Evolutionary conservation across 768 basidiomycete genomes (phyloP).

Genomic region (Tephrocybe rancida): DNA sequence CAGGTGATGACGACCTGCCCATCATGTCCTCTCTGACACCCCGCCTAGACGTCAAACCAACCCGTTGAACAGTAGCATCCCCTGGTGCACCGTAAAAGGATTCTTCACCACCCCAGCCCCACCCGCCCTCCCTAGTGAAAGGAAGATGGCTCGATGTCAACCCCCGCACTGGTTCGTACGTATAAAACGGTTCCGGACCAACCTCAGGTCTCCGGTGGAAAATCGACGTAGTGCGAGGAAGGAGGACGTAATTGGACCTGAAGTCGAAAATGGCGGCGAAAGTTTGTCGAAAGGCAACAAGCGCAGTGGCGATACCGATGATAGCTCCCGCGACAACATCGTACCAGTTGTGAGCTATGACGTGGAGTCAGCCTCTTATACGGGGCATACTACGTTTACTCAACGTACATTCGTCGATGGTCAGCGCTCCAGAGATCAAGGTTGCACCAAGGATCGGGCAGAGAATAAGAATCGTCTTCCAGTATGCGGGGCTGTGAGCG

Average conservation of each 20-base stretch:
- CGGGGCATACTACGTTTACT: not conserved
- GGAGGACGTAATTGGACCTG: conserved; percentile 58
- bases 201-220: conserved; percentile 27
- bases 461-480: conserved; percentile 64
- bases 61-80: conserved; percentile 37
- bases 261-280: conserved; percentile 61
- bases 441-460: conserved; percentile 57
- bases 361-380: not conserved
- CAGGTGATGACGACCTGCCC: not conserved
- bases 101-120: conserved; percentile 38
- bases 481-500: conserved; percentile 63
- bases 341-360: conserved; percentile 55
- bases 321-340: conserved; percentile 56
- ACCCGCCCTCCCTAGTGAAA: conserved; percentile 48
- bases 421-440: conserved; percentile 57
- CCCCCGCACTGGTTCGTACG: conserved; percentile 32
- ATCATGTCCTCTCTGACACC: not conserved
- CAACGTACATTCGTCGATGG: conserved; percentile 55
- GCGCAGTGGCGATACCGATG: conserved; percentile 49
- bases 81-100: conserved; percentile 43
- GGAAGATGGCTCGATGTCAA: conserved; percentile 35
- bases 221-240: conserved; percentile 51
- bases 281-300: conserved; percentile 56
- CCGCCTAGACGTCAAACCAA: not conserved
- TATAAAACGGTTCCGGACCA: conserved; percentile 31